Base-by-base conservation (phyloP, 1,284 basidiomycete species). In the Erythrobasidium hasegawianum region DNA sequence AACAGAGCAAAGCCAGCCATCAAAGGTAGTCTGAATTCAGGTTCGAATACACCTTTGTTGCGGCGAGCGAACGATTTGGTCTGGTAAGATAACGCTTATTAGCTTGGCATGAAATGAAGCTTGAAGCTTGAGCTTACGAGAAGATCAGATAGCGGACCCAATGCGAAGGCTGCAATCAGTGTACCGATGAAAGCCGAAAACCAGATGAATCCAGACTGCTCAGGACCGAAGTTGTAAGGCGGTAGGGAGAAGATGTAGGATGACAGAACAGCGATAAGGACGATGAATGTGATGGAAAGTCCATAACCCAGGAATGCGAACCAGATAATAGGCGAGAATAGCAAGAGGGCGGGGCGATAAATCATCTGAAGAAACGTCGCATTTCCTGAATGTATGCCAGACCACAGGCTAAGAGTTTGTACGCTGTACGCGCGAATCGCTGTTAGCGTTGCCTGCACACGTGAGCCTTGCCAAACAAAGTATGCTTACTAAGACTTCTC, bases 1-100 rank as follows among this genome's bases (percentile, higher is more conserved):
- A 54, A 41, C 14, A 61, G 49, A 2, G 59, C 20, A 49, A 53
- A 55, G 27, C 53, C 10, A 50, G 52, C 22, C 33, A 52, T 40
- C 26, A 53, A 24, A 7, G 58, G 56, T 0, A 69, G 59, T 1
- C 52, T 49, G 59, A 64, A 66, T 22, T 69, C 68, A n/a, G 69
- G 65, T 47, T 70, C 69, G 54, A 53, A 70, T 0, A 60, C 60
- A 18, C 69, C 69, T 11, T 57, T 20, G 33, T 69, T 69, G 2
- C 59, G 58, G 1, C 54, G 53, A 16, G 64, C 59, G 18, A 69
- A 33, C 47, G 41, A 26, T 16, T 57, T 54, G 22, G 65, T 41
- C 58, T 59, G 58, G 1, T 16, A n/a, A 16, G 14, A 11, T 5
- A 33, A 33, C 33, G 11, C 5, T 33, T n/a, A n/a, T n/a, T n/a